These are phyloP conservation scores for Termitomyces sp. DNA, from an alignment of 768 basidiomycete species.

Conservation along the genomic window DNA sequence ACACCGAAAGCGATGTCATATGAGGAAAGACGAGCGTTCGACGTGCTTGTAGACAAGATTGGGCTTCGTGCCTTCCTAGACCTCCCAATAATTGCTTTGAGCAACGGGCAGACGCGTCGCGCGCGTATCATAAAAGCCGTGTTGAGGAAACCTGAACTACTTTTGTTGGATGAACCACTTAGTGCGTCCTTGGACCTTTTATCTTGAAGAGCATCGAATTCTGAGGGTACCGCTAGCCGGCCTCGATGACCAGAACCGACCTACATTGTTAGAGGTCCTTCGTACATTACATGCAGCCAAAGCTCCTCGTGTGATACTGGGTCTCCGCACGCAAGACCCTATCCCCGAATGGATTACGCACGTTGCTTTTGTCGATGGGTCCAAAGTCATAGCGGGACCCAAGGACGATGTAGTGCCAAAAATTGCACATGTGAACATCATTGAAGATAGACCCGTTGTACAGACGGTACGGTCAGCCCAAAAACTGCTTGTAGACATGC, in stretches of 20 bases:
- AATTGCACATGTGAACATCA: background rate
- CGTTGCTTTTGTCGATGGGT: constrained; percentile 50
- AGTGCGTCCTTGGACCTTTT: constrained; percentile 44
- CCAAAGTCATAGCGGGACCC: constrained; percentile 46
- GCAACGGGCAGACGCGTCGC: constrained; percentile 88
- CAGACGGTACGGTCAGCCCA: background rate
- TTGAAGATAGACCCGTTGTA: background rate
- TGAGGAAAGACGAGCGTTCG: constrained; percentile 37
- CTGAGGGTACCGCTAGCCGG: constrained; percentile 52
- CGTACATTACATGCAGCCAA: constrained; percentile 17
- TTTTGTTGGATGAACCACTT: constrained; percentile 90
- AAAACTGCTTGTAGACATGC: constrained; percentile 51
- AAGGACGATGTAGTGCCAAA: constrained; percentile 39
- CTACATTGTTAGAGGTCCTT: constrained; percentile 46
- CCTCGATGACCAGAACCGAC: constrained; percentile 61
- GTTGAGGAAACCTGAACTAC: constrained; percentile 61
- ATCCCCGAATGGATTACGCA: constrained; percentile 74
- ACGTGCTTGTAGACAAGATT: constrained; percentile 52
- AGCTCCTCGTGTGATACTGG: constrained; percentile 23
- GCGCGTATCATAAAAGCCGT: constrained; percentile 82
- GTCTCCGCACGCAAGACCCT: constrained; percentile 65
- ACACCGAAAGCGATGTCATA: constrained; percentile 13
- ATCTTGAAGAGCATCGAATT: background rate
- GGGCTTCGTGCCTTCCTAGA: constrained; percentile 66
- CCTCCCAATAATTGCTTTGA: constrained; percentile 78